Evolutionary conservation across 2,329 filamentous ascomycete species (phyloP), one percentile per base, ranked within the genome.

Genomic region (Hymenoscyphus linearis): DNA sequence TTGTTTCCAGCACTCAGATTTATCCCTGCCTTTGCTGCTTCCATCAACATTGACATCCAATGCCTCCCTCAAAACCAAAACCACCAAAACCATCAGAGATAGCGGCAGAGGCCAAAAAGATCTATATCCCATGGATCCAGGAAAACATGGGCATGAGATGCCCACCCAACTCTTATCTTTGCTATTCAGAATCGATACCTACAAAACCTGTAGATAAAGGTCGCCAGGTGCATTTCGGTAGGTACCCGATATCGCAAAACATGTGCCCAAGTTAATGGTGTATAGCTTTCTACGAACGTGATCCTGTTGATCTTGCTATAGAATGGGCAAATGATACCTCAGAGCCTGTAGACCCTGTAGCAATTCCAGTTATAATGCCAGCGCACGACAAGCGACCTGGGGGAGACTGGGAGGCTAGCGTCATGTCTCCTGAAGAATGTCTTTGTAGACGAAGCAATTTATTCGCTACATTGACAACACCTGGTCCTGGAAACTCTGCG

Each of bases 311-410:
- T 71, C 77, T 80, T 47, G 84, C 87, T 25, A 75, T 89, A 36
- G 77, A 81, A 61, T 89, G 86, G 81, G 79, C 70, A 31, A 18
- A 53, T 27, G 27, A 27, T n/a, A 22, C 52, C 9, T n/a, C 25
- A 18, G 52, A 53, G 16, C 63, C 66, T n/a, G 62, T 60, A 52
- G 65, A 68, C 59, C 52, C 67, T 63, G 47, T 55, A 50, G 61
- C 69, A 61, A 75, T 74, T 63, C 73, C 72, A 1, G 70, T 74
- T 6, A 71, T 72, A 25, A 71, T 71, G 68, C 69, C 71, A 27
- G 89, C 89, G 55, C 90, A 92, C 74, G 89, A 92, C 72, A 89
- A 87, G 70, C 80, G 87, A 40, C 82, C 89, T 0, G 89, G 89
- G 10, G 89, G 89, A n/a, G 88, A 92, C 71, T 93, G 89, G 89